phyloP scores from a whole-genome alignment of 257 asterid species.

The Ilex asprella region DNA sequence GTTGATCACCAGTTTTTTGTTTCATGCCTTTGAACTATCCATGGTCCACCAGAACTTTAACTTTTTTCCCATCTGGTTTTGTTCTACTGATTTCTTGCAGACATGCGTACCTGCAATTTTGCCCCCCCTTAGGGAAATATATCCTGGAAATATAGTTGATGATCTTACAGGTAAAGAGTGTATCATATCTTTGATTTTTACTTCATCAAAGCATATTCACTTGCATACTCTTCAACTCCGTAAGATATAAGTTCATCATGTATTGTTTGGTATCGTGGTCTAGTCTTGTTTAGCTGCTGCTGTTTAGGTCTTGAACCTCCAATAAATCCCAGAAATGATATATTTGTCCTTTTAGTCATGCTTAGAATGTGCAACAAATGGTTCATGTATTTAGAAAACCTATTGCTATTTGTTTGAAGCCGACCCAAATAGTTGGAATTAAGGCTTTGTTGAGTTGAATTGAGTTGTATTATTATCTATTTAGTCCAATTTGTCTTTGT shows the following conservation, averaged over 20 bases:
- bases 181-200: not conserved
- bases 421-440: no score
- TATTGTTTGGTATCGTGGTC: not conserved
- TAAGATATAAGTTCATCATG: not conserved
- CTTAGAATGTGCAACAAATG: no score
- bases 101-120: slow-evolving; percentile 72
- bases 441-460: no score
- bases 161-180: slow-evolving; percentile 59
- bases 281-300: not conserved
- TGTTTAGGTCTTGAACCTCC: not conserved
- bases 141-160: slow-evolving; percentile 77
- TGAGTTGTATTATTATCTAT: no score
- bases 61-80: slow-evolving; percentile 10
- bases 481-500: no score
- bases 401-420: no score
- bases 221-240: not conserved
- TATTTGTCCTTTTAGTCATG: no score
- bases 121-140: slow-evolving; percentile 85
- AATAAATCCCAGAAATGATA: no score
- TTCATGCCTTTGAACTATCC: no score
- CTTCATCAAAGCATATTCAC: not conserved
- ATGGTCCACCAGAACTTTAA: not conserved
- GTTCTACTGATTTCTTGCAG: slow-evolving; percentile 47
- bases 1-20: no score
- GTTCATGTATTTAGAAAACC: no score